Evolutionary conservation across 495 filamentous ascomycete genomes (phyloP).

Genomic region (Aspergillus haitiensis): DNA sequence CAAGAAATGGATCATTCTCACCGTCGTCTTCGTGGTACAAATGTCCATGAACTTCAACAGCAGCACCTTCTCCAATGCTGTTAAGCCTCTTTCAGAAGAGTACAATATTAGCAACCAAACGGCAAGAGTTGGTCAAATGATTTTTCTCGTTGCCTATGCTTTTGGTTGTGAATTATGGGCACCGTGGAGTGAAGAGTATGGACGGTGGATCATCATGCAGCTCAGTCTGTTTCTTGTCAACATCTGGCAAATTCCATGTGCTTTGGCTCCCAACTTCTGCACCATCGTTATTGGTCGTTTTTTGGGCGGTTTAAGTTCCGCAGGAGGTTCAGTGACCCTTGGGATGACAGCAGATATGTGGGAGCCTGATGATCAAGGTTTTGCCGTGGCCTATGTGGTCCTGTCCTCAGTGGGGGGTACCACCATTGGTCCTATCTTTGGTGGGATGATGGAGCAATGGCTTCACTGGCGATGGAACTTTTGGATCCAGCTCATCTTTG

Average conservation of each 20-base stretch:
- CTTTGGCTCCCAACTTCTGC: conserved; percentile 66
- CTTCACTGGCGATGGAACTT: conserved; percentile 75
- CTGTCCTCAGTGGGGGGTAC: conserved; percentile 76
- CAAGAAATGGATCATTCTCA: conserved; percentile 77
- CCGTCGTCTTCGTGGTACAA: conserved; percentile 72
- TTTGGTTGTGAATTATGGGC: conserved; percentile 85
- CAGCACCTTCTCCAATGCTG: conserved; percentile 66
- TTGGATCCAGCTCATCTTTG: conserved; percentile 79
- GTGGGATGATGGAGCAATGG: conserved; percentile 69
- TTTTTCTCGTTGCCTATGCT: conserved; percentile 72
- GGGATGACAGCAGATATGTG: conserved; percentile 84
- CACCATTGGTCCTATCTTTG: conserved; percentile 74
- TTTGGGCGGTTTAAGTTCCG: conserved; percentile 69
- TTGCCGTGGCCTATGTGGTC: conserved; percentile 70
- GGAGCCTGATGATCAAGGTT: conserved; percentile 65
- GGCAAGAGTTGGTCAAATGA: conserved; percentile 64
- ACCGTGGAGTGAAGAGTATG: conserved; percentile 77
- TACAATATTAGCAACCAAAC: conserved; percentile 65
- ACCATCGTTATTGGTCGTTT: conserved; percentile 65
- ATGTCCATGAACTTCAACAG: conserved; percentile 88
- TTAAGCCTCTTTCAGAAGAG: conserved; percentile 58
- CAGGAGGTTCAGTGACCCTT: conserved; percentile 77
- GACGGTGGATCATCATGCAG: conserved; percentile 73
- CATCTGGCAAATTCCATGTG: conserved; percentile 72
- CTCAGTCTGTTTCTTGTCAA: conserved; percentile 69